Base-by-base conservation (phyloP, 208 protist genomes). In the Phytomonas serpens region DNA sequence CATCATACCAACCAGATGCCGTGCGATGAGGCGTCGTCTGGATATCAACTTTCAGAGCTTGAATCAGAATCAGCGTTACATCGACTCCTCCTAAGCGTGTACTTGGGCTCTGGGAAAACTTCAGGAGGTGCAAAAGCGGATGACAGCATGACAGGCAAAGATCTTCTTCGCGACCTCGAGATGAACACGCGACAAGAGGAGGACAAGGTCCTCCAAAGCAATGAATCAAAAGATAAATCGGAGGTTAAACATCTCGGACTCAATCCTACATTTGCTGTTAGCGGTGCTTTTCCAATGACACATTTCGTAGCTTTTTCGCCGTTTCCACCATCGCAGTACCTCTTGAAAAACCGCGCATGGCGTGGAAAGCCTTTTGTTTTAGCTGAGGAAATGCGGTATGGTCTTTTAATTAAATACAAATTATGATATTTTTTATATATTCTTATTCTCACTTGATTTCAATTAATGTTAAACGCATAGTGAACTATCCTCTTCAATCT, bases 371-470 rank as follows among this genome's bases (percentile, higher is more conserved):
- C 82, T 2, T 65, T 67, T 29, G 61, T 76, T 23, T 64, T 87
- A 7, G 79, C 76, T 31, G 76, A 84, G 77, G 82, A 87, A 40
- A 80, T 87, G 77, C 62, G 69, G 27, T 87, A 87, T 69, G 82
- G 82, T 10, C 47, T 27, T 1, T 63, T 85, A 10, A 34, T 83
- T n/a, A 61, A 64, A 69, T 83, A 75, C 68, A 34, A 34, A 0
- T 13, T 13, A 23, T 34, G 9, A 23, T 10, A 65, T 65, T 65
- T 42, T 11, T 11, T 2, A 38, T 65, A 65, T 13, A 13, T 65
- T 65, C 13, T 65, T 65, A 2, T 11, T 65, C 6, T 2, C 34
- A 11, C 13, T 65, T 65, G 34, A 65, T 65, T 65, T 65, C 1
- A 65, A 19, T 19, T 65, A 34, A 38, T 47, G 40, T 47, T 47